Conservation (phyloP, 768 basidiomycete species). For the Collybiopsis luxurians region DNA sequence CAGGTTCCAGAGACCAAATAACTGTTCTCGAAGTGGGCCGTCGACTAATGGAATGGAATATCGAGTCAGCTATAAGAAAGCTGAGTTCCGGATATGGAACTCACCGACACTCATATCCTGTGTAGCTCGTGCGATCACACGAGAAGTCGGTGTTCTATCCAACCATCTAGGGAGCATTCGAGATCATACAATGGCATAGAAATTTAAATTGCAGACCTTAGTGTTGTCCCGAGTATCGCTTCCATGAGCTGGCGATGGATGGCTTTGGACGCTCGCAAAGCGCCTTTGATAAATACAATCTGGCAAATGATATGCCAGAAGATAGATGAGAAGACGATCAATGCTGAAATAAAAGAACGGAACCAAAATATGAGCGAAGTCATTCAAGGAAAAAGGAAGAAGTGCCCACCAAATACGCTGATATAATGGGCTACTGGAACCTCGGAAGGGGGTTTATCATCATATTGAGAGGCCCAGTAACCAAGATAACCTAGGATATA, state of each 20-base stretch:
- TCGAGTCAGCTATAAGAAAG: slow-evolving; percentile 41
- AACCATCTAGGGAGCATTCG: slow-evolving; percentile 16
- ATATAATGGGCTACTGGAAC: slow-evolving; percentile 2
- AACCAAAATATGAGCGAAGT: neutral
- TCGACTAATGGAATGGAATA: slow-evolving; percentile 36
- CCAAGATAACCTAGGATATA: slow-evolving; percentile 16
- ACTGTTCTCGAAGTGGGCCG: slow-evolving; percentile 5
- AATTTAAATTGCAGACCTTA: slow-evolving; percentile 23
- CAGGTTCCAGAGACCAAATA: slow-evolving; percentile 12
- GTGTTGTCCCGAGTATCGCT: slow-evolving; percentile 39
- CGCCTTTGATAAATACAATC: neutral
- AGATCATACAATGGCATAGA: slow-evolving; percentile 1
- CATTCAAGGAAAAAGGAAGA: neutral
- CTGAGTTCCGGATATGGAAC: slow-evolving; percentile 24
- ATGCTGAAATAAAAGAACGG: neutral
- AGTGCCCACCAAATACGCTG: neutral
- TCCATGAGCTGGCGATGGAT: slow-evolving; percentile 33
- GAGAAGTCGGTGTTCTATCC: slow-evolving; percentile 18
- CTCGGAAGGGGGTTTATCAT: slow-evolving; percentile 5
- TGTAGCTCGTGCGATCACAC: slow-evolving; percentile 47
- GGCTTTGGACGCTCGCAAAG: slow-evolving; percentile 2
- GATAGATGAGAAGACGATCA: neutral
- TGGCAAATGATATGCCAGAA: neutral
- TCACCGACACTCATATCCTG: slow-evolving; percentile 40
- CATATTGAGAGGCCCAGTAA: slow-evolving; percentile 16